Percentiles rank a stretch among this genome's conserved stretches.
Conservation (phyloP, 2,329 filamentous ascomycete species). For the Curvularia spicifera region DNA sequence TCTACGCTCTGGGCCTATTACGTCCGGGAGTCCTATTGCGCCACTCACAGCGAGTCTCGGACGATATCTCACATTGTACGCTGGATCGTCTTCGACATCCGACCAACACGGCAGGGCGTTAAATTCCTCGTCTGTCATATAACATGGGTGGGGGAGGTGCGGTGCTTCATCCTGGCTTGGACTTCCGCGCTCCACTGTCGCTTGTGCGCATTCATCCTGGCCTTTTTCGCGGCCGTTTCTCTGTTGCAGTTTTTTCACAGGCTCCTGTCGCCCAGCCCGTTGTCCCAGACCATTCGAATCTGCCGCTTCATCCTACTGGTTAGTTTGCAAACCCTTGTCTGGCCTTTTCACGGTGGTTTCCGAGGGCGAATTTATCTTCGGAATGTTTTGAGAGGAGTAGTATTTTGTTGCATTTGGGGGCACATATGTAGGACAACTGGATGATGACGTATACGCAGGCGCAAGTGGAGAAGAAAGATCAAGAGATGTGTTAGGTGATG, state of each 20-base stretch:
- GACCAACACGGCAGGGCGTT: slow-evolving; percentile 8
- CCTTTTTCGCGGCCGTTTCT: neutral
- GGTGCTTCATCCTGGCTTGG: neutral
- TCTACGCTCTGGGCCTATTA: neutral
- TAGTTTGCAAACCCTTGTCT: neutral
- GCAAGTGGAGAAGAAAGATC: neutral
- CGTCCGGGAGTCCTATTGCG: neutral
- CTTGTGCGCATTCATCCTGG: neutral
- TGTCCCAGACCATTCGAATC: neutral
- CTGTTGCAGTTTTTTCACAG: neutral
- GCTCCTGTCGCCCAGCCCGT: neutral
- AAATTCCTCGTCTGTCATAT: slow-evolving; percentile 9
- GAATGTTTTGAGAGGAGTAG: neutral
- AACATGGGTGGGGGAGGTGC: neutral
- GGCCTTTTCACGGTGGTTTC: neutral
- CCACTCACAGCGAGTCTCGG: neutral
- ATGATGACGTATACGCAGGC: neutral
- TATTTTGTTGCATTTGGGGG: neutral
- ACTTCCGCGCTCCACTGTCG: neutral
- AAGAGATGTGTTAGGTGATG: neutral
- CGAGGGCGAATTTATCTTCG: neutral
- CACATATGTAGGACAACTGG: neutral
- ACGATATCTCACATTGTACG: slow-evolving; percentile 1
- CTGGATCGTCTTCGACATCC: slow-evolving; percentile 4
- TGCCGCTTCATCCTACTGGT: neutral